Percentiles rank a stretch among this genome's conserved stretches.
Evolutionary conservation across 2,329 filamentous ascomycete genomes (phyloP).

Genomic region (Aspergillus brasiliensis): DNA sequence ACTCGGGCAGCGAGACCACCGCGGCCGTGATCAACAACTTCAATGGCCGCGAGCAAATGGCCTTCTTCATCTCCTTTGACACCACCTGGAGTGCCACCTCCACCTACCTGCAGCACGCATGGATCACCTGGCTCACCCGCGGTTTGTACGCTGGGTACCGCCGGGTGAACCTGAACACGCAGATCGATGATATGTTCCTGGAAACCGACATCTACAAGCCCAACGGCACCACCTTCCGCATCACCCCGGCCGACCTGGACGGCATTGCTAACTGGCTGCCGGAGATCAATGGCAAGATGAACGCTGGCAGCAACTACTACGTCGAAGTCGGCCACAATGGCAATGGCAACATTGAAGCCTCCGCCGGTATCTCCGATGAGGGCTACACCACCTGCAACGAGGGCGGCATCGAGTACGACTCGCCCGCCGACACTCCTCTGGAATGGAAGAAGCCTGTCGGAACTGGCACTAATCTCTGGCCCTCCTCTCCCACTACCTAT

Average conservation of each 20-base stretch:
- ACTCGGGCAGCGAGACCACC: conserved; percentile 44
- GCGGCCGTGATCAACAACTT: conserved; percentile 64
- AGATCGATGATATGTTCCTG: conserved; percentile 66
- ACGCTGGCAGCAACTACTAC: conserved; percentile 54
- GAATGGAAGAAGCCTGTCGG: conserved; percentile 56
- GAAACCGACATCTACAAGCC: conserved; percentile 55
- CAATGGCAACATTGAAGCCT: conserved; percentile 53
- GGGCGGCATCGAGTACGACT: conserved; percentile 50
- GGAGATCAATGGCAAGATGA: conserved; percentile 49
- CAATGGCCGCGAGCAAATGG: conserved; percentile 61
- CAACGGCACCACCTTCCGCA: conserved; percentile 52
- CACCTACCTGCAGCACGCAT: conserved; percentile 63
- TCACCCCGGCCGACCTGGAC: conserved; percentile 52
- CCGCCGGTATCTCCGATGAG: conserved; percentile 23
- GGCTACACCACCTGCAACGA: conserved; percentile 31
- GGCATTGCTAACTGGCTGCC: conserved; percentile 48
- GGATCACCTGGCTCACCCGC: conserved; percentile 64
- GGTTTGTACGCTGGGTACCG: conserved; percentile 60
- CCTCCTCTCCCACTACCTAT: conserved; percentile 47
- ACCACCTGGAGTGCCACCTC: conserved; percentile 56
- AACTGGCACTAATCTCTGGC: conserved; percentile 55
- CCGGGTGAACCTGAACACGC: conserved; percentile 57
- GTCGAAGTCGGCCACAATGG: conserved; percentile 60
- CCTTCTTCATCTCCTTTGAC: conserved; percentile 60
- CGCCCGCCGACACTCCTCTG: conserved; percentile 49